Conservation (phyloP, 208 protist genomes). For the Trypanosoma conorhini region DNA sequence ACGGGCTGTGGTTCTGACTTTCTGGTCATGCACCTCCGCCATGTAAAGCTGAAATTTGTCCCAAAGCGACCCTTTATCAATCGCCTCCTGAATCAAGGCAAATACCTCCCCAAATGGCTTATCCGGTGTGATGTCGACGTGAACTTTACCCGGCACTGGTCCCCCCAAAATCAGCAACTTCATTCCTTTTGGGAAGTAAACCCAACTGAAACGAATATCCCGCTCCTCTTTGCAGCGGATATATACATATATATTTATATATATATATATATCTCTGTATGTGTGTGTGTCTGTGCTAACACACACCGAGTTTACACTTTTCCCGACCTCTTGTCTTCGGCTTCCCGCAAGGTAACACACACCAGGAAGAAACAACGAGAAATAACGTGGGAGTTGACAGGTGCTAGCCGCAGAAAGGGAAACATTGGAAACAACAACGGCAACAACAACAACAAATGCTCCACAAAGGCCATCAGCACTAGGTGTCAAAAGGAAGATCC, state of each 20-base stretch:
- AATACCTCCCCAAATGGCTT: constrained; percentile 55
- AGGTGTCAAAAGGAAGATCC: not conserved
- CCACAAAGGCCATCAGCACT: not conserved
- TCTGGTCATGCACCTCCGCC: constrained; percentile 18
- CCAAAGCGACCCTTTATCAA: constrained; percentile 38
- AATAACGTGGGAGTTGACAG: not conserved
- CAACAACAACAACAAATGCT: not conserved
- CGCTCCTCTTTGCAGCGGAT: not conserved
- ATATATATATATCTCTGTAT: too few species aligned
- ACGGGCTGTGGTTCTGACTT: constrained; percentile 24
- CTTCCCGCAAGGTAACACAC: not conserved
- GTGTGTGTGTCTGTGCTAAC: not conserved
- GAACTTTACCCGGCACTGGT: constrained; percentile 35
- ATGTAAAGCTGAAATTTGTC: constrained; percentile 40
- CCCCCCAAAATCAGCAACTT: constrained; percentile 54
- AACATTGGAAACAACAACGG: not conserved
- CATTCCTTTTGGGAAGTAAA: constrained; percentile 25
- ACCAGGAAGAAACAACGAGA: not conserved
- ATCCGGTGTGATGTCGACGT: constrained; percentile 43
- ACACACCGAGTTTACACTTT: not conserved
- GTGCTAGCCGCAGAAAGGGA: not conserved
- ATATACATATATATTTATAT: too few species aligned
- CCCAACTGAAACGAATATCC: not conserved
- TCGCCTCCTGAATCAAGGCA: constrained; percentile 45
- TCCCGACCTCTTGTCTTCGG: not conserved